phyloP scores from a whole-genome alignment of 768 basidiomycete species.

The Pulveroboletus frians region DNA sequence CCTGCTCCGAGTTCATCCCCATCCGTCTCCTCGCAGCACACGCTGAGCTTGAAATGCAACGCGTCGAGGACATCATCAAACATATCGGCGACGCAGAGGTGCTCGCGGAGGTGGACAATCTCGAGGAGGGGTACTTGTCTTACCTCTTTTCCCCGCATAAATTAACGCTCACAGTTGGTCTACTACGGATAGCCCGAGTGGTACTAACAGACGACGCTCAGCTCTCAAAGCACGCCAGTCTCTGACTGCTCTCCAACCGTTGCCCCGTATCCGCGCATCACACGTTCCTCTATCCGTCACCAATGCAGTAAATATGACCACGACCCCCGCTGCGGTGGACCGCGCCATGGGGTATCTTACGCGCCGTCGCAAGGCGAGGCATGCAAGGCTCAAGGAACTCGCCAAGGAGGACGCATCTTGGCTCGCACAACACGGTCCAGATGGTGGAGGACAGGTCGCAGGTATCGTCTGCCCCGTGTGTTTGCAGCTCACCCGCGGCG shows the following conservation, averaged over 20 bases:
- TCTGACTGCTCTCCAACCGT: conserved; percentile 26
- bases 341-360: conserved; percentile 61
- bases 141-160: background rate
- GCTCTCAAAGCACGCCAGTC: conserved; percentile 41
- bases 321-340: conserved; percentile 32
- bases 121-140: conserved; percentile 49
- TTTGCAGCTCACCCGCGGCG: conserved; percentile 49
- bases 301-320: conserved; percentile 18
- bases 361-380: conserved; percentile 63
- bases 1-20: conserved; percentile 69
- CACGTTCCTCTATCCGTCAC: conserved; percentile 12
- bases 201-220: conserved; percentile 34
- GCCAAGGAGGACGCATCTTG: conserved; percentile 52
- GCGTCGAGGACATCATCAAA: conserved; percentile 62
- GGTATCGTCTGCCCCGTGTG: conserved; percentile 71
- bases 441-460: conserved; percentile 32
- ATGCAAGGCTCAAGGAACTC: conserved; percentile 62
- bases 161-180: conserved; percentile 31
- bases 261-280: conserved; percentile 24
- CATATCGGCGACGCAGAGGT: conserved; percentile 59
- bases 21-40: conserved; percentile 65
- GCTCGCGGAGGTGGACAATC: conserved; percentile 43
- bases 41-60: conserved; percentile 58
- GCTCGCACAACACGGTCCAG: conserved; percentile 12
- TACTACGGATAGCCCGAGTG: conserved; percentile 14